Base-by-base conservation (phyloP, 2,329 filamentous ascomycete species). In the Diaporthe sp. region DNA sequence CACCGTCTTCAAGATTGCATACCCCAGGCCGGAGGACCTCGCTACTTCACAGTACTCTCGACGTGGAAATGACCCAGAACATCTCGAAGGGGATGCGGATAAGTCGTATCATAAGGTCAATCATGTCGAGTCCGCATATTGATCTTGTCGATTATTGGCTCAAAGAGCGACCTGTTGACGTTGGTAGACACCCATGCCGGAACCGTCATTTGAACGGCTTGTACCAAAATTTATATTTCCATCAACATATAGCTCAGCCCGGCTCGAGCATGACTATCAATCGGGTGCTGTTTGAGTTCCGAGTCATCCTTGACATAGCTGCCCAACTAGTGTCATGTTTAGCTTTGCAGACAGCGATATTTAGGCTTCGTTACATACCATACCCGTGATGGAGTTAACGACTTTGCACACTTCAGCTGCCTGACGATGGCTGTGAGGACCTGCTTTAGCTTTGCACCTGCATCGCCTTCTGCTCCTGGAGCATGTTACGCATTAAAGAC, bases 1-100 rank as follows among this genome's bases (percentile, higher is more conserved):
- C 82, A 88, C 42, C 0, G 61, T 65, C 1, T 65, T 65, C 61
- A 46, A 34, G 12, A 39, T 65, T 13, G 61, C 61, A 5, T 65
- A 65, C 25, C 61, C 61, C 3, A 31, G 42, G 3, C 39, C 17
- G 4, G 39, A 65, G 17, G 61, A 65, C 42, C 61, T 65, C 8
- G 42, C 61, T 22, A 39, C 61, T 31, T 65, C 61, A 6, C 61
- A 65, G 61, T 65, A 65, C 42, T 65, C 61, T 12, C 61, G 42
- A 22, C 8, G 25, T 4, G 61, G 25, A 9, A 19, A 46, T 13
- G 42, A 49, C 1, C 3, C 61, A 34, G 42, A 13, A 7, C 25
- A 44, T 2, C 22, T 13, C 22, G 61, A 49, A 2, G 39, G 19
- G 4, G 2, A 8, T 7, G 7, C 25, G 42, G 61, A 65, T 3